Evolutionary conservation across 805 yeast genomes (phyloP), one percentile per base, ranked within the genome.

Genomic region (Candida krabiensis): DNA sequence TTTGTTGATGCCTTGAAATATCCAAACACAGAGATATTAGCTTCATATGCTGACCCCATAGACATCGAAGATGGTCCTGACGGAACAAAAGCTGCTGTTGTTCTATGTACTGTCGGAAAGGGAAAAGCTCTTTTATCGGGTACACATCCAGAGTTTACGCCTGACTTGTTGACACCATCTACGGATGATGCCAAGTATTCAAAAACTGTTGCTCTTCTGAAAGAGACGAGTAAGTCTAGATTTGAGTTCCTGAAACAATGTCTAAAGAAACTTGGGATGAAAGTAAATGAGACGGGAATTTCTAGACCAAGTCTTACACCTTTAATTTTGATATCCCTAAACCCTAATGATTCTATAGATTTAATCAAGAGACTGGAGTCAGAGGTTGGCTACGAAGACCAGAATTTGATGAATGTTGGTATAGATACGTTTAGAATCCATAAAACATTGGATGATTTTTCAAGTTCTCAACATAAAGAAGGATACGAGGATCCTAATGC

Each of bases 71-170:
- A 60, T 22, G 48, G 52, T 0, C 41, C 51, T 1, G 47, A 43
- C 1, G 56, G 56, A 30, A 45, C 39, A 2, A 55, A 64, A 4
- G 96, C 96, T 0, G 96, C 97, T 0, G 85, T 78, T 0, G 76
- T 93, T 3, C 62, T 73, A 41, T 77, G 87, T 50, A 66, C 68
- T 8, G 76, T 79, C 3, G 96, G 95, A 2, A 66, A 73, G 26
- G 99, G 99, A 3, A 66, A 64, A 25, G 96, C 82, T 0, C 61
- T 93, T 8, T 69, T 93, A 9, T 71, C 84, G 11, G 98, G 98
- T 0, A 75, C 87, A 0, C 99, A 93, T 61, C 96, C 96, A 0
- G 99, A 93, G 61, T 89, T 81, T 55, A 69, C 79, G 2, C 83
- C 88, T 0, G 57, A 61, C 12, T 64, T 73, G 12, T 50, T 80